phyloP scores from a whole-genome alignment of 305 asterid species.

The Lippia alba region DNA sequence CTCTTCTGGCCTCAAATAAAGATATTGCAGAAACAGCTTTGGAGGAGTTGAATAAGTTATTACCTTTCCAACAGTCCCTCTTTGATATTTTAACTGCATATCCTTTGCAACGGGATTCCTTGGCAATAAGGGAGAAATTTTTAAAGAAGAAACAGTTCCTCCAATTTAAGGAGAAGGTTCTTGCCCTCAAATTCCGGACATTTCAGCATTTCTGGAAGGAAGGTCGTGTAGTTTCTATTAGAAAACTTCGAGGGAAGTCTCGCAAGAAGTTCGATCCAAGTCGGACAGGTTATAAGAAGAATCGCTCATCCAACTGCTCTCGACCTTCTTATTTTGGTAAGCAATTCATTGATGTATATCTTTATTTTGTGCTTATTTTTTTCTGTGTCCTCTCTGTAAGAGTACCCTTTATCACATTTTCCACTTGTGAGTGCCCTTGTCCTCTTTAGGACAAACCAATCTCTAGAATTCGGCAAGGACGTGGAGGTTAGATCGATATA shows the following conservation, averaged over 20 bases:
- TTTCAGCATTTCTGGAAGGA: constrained; percentile 89
- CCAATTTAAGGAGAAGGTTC: constrained; percentile 71
- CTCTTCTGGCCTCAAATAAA: constrained; percentile 69
- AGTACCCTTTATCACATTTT: background rate
- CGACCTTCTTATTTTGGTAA: constrained; percentile 58
- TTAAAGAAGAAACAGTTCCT: constrained; percentile 53
- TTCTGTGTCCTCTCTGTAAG: constrained; percentile 7
- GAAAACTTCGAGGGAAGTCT: constrained; percentile 71
- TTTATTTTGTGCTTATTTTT: constrained; percentile 6
- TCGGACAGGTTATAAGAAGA: constrained; percentile 59
- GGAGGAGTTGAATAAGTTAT: constrained; percentile 64
- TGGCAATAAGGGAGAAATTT: constrained; percentile 54
- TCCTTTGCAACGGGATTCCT: constrained; percentile 41
- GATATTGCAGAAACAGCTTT: constrained; percentile 50
- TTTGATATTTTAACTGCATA: constrained; percentile 50
- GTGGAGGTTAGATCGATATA: background rate
- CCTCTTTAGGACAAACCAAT: background rate
- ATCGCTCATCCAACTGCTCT: constrained; percentile 65
- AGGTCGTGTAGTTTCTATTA: constrained; percentile 63
- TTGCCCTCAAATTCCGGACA: constrained; percentile 72
- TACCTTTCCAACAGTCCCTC: constrained; percentile 49
- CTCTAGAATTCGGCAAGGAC: background rate
- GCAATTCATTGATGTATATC: constrained; percentile 29
- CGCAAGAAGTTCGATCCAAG: constrained; percentile 76
- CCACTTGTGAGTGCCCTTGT: constrained; percentile 13